phyloP scores from a whole-genome alignment of 106 monocot species.

The Ottelia alismoides region DNA sequence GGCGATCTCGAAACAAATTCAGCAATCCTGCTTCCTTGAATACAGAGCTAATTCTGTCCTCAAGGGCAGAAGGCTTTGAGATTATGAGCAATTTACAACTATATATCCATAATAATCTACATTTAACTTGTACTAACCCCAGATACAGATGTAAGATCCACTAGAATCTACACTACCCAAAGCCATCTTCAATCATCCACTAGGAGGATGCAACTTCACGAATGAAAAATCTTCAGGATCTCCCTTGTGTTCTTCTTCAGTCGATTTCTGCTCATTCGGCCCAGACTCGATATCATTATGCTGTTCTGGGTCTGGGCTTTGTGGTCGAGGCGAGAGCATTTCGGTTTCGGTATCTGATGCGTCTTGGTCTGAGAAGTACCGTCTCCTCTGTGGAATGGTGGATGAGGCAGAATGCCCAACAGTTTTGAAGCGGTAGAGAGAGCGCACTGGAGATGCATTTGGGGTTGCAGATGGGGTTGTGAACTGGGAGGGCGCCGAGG shows the following conservation, averaged over 20 bases:
- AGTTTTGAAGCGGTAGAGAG: conserved; percentile 9
- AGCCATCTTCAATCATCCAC: too few species aligned
- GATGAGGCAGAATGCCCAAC: conserved; percentile 5
- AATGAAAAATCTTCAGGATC: not conserved
- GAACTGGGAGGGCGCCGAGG: conserved; percentile 14
- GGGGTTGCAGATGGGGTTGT: conserved; percentile 17
- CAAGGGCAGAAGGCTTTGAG: too few species aligned
- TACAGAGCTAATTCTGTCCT: too few species aligned
- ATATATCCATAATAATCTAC: too few species aligned
- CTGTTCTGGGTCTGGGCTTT: not conserved
- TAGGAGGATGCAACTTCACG: not conserved
- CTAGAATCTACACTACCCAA: too few species aligned
- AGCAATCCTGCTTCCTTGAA: too few species aligned
- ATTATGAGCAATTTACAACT: too few species aligned
- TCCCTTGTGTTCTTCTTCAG: not conserved
- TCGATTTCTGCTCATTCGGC: not conserved
- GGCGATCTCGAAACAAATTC: too few species aligned
- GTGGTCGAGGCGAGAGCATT: not conserved
- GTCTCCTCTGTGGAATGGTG: not conserved
- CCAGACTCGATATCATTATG: not conserved
- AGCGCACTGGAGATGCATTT: conserved; percentile 8
- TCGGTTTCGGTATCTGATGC: conserved; percentile 5
- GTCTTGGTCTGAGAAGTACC: conserved; percentile 16
- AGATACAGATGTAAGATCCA: too few species aligned
- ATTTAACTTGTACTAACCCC: too few species aligned